These are phyloP conservation scores for Colletotrichum sp. DNA, from an alignment of 2,329 filamentous ascomycete genomes.

Conservation along the genomic window DNA sequence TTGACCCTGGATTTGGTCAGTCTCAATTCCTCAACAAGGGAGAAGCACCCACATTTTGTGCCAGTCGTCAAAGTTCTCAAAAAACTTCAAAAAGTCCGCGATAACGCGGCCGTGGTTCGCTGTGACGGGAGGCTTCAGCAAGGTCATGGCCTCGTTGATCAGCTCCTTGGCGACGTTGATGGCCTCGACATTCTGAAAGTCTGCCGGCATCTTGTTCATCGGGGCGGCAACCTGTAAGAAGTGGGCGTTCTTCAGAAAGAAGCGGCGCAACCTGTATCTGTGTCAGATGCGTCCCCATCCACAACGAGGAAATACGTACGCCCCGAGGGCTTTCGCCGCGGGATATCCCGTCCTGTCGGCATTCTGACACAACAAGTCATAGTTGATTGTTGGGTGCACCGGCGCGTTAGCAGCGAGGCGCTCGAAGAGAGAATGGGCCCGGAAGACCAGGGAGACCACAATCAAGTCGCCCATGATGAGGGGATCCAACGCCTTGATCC, in stretches of 20 bases:
- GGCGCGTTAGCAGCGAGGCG: not conserved
- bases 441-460: not conserved
- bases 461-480: constrained; percentile 3
- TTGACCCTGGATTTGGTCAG: not conserved
- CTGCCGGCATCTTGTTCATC: not conserved
- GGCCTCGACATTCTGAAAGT: not conserved
- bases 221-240: not conserved
- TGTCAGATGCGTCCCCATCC: not conserved
- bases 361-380: not conserved
- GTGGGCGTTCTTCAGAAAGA: not conserved
- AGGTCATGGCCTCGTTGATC: not conserved
- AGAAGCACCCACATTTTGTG: not conserved
- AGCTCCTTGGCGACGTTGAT: not conserved
- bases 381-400: not conserved
- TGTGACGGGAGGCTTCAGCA: not conserved
- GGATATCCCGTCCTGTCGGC: not conserved
- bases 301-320: not conserved
- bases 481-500: not conserved
- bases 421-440: not conserved
- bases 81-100: not conserved
- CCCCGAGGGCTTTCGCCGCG: not conserved
- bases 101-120: constrained; percentile 9
- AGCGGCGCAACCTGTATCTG: not conserved
- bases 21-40: too few relatives aligned
- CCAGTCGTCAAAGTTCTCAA: not conserved